phyloP scores from a whole-genome alignment of 352 stramenopile genomes.

The Pythium brassicae region DNA sequence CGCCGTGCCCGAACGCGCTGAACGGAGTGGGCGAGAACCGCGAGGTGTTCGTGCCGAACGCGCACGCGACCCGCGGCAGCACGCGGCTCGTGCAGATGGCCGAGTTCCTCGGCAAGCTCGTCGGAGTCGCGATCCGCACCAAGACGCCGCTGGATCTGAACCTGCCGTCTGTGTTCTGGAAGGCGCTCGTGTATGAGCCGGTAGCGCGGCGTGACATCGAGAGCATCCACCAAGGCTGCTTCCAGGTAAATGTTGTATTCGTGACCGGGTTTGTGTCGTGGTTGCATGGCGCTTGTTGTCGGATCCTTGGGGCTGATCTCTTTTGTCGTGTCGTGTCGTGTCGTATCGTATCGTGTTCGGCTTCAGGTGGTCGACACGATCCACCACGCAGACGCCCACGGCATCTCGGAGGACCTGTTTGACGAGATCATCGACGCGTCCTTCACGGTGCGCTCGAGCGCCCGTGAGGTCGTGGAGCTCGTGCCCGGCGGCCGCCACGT shows the following conservation, averaged over 20 bases:
- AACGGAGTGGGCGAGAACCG: constrained; percentile 85
- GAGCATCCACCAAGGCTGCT: constrained; percentile 75
- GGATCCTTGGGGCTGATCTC: not conserved
- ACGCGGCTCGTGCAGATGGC: constrained; percentile 81
- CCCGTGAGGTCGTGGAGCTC: constrained; percentile 75
- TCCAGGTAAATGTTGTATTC: too few species aligned
- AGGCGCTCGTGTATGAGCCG: constrained; percentile 82
- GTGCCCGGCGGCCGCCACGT: constrained; percentile 72
- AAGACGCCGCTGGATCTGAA: constrained; percentile 93
- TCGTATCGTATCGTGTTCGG: not conserved
- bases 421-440: constrained; percentile 89
- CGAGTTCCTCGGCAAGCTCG: constrained; percentile 93
- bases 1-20: constrained; percentile 86
- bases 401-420: constrained; percentile 84
- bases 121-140: constrained; percentile 90
- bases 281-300: too few species aligned
- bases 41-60: constrained; percentile 82
- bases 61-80: constrained; percentile 37
- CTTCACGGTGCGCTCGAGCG: constrained; percentile 86
- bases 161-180: constrained; percentile 91
- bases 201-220: constrained; percentile 82
- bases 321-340: not conserved
- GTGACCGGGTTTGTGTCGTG: not conserved
- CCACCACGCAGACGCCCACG: constrained; percentile 66
- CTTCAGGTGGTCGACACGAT: constrained; percentile 86